These are phyloP conservation scores for Aureobasidium sp. DNA, from an alignment of 2,329 filamentous ascomycete species.

Conservation along the genomic window DNA sequence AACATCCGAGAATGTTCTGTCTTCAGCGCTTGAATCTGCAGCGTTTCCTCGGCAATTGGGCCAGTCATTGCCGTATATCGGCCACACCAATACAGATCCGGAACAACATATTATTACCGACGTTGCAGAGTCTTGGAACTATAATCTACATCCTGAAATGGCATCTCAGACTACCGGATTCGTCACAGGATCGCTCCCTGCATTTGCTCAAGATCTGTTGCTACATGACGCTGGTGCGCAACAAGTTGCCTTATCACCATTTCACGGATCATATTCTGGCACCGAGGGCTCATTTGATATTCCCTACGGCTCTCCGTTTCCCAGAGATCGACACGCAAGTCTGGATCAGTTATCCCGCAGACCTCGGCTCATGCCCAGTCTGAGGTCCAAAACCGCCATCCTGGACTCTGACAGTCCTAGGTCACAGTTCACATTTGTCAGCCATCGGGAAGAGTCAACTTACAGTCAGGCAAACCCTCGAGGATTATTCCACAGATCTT, in stretches of 20 bases:
- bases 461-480: background rate
- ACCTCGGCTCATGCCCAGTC: background rate
- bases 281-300: background rate
- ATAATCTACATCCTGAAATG: background rate
- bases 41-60: background rate
- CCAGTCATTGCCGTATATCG: background rate
- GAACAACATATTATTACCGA: background rate
- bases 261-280: slow-evolving; percentile 2
- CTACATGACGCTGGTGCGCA: background rate
- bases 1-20: background rate
- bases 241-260: background rate
- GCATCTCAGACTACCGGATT: background rate
- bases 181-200: background rate
- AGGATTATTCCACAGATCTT: background rate
- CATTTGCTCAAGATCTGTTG: background rate
- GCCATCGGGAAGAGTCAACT: background rate
- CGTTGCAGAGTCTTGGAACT: background rate
- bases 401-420: background rate
- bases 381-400: background rate
- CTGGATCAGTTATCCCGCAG: background rate
- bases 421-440: background rate
- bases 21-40: background rate
- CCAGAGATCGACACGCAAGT: background rate
- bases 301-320: background rate
- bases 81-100: background rate